A percentile compares a stretch with the other conserved stretches of the same genome.
phyloP scores from a whole-genome alignment of 2,329 filamentous ascomycete genomes.

The Cytospora leucostoma region DNA sequence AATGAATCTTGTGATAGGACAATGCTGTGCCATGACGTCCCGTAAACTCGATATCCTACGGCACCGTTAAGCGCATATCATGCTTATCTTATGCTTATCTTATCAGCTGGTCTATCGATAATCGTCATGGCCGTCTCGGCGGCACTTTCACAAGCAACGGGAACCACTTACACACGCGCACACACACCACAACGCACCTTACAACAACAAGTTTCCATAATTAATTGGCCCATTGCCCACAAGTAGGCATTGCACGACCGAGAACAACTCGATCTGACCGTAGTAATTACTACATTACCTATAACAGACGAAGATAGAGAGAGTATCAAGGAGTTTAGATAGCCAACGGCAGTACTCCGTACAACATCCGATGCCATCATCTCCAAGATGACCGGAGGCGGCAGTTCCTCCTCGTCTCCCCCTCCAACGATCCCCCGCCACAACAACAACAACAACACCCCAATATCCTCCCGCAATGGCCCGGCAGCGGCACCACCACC shows the following conservation, averaged over 20 bases:
- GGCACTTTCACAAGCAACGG: background rate
- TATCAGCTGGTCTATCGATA: background rate
- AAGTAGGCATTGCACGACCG: too few species aligned
- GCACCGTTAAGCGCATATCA: conserved; percentile 11
- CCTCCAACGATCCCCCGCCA: conserved; percentile 15
- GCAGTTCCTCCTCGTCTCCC: conserved; percentile 23
- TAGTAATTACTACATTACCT: too few species aligned
- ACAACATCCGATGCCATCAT: background rate
- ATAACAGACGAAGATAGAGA: background rate
- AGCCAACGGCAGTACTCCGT: too few species aligned
- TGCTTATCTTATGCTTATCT: conserved; percentile 13
- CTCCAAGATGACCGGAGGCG: conserved; percentile 18
- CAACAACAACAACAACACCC: conserved; percentile 12
- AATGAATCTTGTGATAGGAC: background rate
- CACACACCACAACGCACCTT: conserved; percentile 7
- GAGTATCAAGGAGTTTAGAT: too few species aligned
- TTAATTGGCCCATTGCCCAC: background rate
- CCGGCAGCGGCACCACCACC: conserved; percentile 2
- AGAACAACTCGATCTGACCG: too few species aligned
- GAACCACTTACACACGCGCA: background rate
- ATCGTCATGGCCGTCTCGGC: background rate
- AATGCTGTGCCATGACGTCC: background rate
- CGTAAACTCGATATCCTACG: background rate
- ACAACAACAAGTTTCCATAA: too few species aligned
- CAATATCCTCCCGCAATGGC: background rate